Evolutionary conservation across 495 filamentous ascomycete genomes (phyloP), one percentile per base, ranked within the genome.

Genomic region (Pyronema omphalodes): DNA sequence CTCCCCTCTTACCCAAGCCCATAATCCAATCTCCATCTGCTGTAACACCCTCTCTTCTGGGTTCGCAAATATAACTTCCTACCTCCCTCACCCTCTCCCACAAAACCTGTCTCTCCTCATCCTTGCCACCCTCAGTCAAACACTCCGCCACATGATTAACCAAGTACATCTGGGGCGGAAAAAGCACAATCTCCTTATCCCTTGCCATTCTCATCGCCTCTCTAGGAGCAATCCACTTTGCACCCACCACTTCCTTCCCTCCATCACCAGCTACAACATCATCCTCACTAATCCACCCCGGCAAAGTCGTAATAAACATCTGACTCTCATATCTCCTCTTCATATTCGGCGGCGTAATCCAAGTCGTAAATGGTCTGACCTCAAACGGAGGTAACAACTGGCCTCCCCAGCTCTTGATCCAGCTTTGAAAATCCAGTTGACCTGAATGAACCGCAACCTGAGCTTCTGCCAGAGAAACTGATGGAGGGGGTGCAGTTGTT

Each of bases 231-330:
- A 85, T 74, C 57, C 93, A 96, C n/a, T 74, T 71, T 0, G 87
- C 84, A 1, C 50, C 50, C 1, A 85, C 85, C 59, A 91, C 79
- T 63, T 98, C 91, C 36, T 87, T 67, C 5, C 88, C 88, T 35
- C 85, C 88, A 63, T 95, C 89, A 29, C 75, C 76, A 1, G 83
- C 88, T 0, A 86, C 84, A 3, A 78, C 68, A 7, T 76, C 79
- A 14, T 49, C 36, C 11, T 47, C 69, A 29, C 15, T 14, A 18
- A 52, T 41, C 50, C 50, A 52, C 37, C 12, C 6, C 0, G 91
- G 88, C n/a, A 94, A 73, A 69, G 94, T 83, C 67, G 94, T 91
- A 7, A 98, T 62, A 64, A 96, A 98, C 88, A 98, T 94, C 64
- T 94, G 87, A 7, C 88, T 94, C 1, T 82, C 82, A 64, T 86